These are phyloP conservation scores for Pterocarpus santalinus DNA, from an alignment of 306 rosid species.

Conservation along the genomic window DNA sequence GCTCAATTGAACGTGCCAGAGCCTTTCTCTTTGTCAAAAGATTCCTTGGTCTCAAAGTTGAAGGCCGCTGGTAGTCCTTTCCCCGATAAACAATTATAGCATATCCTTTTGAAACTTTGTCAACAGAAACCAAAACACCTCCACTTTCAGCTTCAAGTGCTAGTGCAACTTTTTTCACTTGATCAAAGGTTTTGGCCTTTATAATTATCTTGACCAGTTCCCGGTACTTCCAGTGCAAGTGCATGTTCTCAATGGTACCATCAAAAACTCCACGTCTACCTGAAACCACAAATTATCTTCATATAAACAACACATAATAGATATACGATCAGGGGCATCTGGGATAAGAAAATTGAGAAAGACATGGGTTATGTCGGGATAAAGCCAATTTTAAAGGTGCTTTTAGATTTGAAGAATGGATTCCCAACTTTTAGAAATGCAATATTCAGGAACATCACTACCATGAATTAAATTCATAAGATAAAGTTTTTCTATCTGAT, in stretches of 20 bases:
- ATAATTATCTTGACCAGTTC: conserved; percentile 89
- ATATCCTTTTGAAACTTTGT: conserved; percentile 85
- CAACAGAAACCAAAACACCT: conserved; percentile 91
- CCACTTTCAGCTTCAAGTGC: conserved; percentile 99
- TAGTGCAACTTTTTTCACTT: conserved; percentile 80
- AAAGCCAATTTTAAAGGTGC: neutral
- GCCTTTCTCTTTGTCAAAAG: conserved; percentile 98
- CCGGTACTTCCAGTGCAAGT: conserved; percentile 97
- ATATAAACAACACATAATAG: conserved; percentile 39
- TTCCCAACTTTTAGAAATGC: conserved; percentile 29
- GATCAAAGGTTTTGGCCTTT: conserved; percentile 83
- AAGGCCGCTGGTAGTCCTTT: conserved; percentile 83
- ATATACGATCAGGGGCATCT: neutral
- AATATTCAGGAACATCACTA: conserved; percentile 23
- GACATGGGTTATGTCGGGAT: neutral
- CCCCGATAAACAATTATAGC: conserved; percentile 86
- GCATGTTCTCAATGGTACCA: conserved; percentile 98
- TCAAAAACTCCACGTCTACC: conserved; percentile 99
- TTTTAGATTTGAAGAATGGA: conserved; percentile 26
- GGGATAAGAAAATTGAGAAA: conserved; percentile 1
- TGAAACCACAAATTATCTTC: conserved; percentile 54
- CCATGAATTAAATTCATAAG: conserved; percentile 8
- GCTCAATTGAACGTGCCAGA: conserved; percentile 92
- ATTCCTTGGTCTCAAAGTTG: conserved; percentile 88
- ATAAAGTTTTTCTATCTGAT: conserved; percentile 8